These are phyloP conservation scores for Jacaranda copaia DNA, from an alignment of 257 asterid genomes.

Conservation along the genomic window DNA sequence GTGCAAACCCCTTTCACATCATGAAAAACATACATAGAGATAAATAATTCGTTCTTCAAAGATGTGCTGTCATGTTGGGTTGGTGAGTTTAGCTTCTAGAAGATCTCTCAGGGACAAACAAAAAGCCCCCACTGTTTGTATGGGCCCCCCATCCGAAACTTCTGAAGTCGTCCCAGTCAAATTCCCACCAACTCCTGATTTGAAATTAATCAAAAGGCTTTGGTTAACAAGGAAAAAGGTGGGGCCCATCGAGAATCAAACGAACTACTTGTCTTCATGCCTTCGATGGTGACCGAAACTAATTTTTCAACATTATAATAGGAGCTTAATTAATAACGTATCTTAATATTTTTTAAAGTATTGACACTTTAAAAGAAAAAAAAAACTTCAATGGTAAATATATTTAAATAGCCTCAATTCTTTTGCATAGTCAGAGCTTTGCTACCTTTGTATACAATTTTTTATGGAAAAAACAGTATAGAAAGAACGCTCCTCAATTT, in stretches of 20 bases:
- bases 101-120: slow-evolving; percentile 6
- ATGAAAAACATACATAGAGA: neutral
- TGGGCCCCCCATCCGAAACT: slow-evolving; percentile 38
- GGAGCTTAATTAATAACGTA: neutral
- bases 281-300: no score
- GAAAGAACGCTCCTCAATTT: no score
- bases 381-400: no score
- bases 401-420: no score
- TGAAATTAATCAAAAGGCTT: neutral
- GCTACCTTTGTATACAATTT: no score
- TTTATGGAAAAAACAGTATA: no score
- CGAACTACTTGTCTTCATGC: neutral
- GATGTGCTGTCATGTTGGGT: slow-evolving; percentile 6
- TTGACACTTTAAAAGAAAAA: neutral
- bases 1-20: slow-evolving; percentile 34
- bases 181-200: slow-evolving; percentile 36
- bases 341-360: neutral
- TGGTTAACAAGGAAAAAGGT: neutral
- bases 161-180: slow-evolving; percentile 34
- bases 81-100: slow-evolving; percentile 40
- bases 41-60: neutral
- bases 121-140: neutral
- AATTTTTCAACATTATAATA: neutral
- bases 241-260: neutral
- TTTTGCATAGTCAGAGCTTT: no score